A percentile compares a stretch with the other conserved stretches of the same genome.
Conservation (phyloP, 257 asterid species). For the Apocynum venetum region DNA sequence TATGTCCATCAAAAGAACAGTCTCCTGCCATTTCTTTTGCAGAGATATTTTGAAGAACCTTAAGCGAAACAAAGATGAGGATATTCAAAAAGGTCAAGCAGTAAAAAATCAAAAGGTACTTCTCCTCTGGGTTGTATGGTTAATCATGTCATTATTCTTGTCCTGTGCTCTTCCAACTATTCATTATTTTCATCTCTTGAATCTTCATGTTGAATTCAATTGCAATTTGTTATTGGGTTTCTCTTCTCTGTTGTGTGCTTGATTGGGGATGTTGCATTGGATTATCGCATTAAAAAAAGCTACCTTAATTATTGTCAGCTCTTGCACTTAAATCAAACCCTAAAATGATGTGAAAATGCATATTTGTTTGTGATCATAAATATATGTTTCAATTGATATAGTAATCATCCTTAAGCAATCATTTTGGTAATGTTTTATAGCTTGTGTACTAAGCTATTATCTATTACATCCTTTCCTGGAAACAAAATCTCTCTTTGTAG, state of each 20-base stretch:
- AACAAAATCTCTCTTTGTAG: slow-evolving; percentile 35
- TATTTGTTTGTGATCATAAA: background rate
- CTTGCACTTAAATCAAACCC: background rate
- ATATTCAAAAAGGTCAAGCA: slow-evolving; percentile 75
- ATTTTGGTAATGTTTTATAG: background rate
- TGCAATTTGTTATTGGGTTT: background rate
- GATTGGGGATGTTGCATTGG: background rate
- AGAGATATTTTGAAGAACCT: slow-evolving; percentile 72
- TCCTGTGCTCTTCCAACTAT: background rate
- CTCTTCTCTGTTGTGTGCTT: background rate
- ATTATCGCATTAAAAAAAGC: background rate
- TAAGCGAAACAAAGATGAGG: slow-evolving; percentile 72
- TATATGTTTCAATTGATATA: background rate
- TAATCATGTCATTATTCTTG: background rate
- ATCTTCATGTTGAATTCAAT: background rate
- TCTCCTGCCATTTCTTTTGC: slow-evolving; percentile 19
- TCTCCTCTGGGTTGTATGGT: background rate
- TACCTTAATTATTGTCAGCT: background rate
- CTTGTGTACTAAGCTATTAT: background rate
- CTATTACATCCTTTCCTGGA: background rate
- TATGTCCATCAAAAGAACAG: background rate
- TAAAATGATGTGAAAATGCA: background rate
- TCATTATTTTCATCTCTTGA: background rate
- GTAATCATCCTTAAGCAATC: background rate
- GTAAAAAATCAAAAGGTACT: slow-evolving; percentile 85